Evolutionary conservation across 1,284 basidiomycete genomes (phyloP).

Genomic region (Lignosus rhinocerotis): DNA sequence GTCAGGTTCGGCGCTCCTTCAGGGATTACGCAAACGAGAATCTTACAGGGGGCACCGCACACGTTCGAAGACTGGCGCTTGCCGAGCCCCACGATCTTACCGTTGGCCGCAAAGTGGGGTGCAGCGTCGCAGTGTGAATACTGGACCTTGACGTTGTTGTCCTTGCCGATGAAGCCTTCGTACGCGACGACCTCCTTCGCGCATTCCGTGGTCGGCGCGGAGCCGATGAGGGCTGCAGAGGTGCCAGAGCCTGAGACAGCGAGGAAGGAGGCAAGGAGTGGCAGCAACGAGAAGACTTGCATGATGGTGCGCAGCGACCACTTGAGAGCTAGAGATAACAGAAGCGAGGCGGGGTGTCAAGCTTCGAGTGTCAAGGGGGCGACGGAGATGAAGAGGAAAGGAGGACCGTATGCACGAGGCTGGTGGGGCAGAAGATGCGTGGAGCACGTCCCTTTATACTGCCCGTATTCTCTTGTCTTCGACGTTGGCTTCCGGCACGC

Average conservation of each 20-base stretch:
- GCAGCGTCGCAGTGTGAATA: slow-evolving; percentile 33
- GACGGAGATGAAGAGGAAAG: background rate
- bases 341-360: background rate
- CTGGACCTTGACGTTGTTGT: slow-evolving; percentile 38
- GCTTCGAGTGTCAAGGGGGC: too few species aligned
- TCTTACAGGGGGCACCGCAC: slow-evolving; percentile 45
- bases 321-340: background rate
- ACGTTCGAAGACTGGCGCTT: slow-evolving; percentile 34
- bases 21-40: background rate
- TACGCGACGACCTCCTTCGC: slow-evolving; percentile 25
- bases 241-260: slow-evolving; percentile 5
- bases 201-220: slow-evolving; percentile 11
- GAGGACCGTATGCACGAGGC: background rate
- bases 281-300: slow-evolving; percentile 8
- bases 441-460: background rate
- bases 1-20: background rate
- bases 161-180: slow-evolving; percentile 36
- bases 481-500: too few species aligned
- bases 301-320: background rate
- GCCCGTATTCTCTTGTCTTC: too few species aligned
- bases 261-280: slow-evolving; percentile 14
- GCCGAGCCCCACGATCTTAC: slow-evolving; percentile 8
- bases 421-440: too few species aligned
- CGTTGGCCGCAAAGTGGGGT: slow-evolving; percentile 9
- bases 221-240: slow-evolving; percentile 19